Percentiles rank a stretch among this genome's conserved stretches.
phyloP scores from a whole-genome alignment of 2,329 filamentous ascomycete species.

The Penicillium sp. region DNA sequence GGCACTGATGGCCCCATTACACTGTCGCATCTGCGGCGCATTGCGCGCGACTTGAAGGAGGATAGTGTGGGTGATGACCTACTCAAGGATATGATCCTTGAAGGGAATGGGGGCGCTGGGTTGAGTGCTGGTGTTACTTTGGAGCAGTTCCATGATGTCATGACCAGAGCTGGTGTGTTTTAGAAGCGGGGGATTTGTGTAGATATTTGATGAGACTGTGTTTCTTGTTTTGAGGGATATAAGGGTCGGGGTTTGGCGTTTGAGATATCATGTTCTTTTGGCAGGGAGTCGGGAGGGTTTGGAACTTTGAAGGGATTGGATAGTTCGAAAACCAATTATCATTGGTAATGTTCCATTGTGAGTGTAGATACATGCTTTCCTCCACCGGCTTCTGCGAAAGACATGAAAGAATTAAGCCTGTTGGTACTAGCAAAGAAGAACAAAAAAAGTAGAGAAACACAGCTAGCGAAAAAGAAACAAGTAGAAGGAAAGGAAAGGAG shows the following conservation, averaged over 20 bases:
- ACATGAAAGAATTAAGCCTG: slow-evolving; percentile 7
- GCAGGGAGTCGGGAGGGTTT: neutral
- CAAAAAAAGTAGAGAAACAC: slow-evolving; percentile 13
- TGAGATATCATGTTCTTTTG: neutral
- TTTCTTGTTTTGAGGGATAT: slow-evolving; percentile 5
- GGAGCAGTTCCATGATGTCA: slow-evolving; percentile 82
- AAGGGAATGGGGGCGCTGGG: slow-evolving; percentile 81
- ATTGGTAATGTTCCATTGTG: slow-evolving; percentile 11
- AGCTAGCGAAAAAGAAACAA: slow-evolving; percentile 8
- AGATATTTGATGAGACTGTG: neutral
- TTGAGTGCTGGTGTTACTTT: slow-evolving; percentile 68
- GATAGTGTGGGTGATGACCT: slow-evolving; percentile 73
- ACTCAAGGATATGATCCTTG: slow-evolving; percentile 88
- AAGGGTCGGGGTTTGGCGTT: neutral
- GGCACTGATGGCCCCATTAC: slow-evolving; percentile 64
- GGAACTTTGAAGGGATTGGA: neutral
- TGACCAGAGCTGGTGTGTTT: slow-evolving; percentile 81
- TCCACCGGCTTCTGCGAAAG: slow-evolving; percentile 9
- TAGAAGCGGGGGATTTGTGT: slow-evolving; percentile 34
- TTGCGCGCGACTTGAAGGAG: slow-evolving; percentile 79
- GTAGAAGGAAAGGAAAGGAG: slow-evolving; percentile 6
- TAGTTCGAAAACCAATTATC: neutral
- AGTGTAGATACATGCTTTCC: slow-evolving; percentile 23
- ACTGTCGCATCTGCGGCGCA: slow-evolving; percentile 70
- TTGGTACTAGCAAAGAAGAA: slow-evolving; percentile 9